Evolutionary conservation across 2,329 filamentous ascomycete species (phyloP).

Genomic region (Cytospora leucostoma): DNA sequence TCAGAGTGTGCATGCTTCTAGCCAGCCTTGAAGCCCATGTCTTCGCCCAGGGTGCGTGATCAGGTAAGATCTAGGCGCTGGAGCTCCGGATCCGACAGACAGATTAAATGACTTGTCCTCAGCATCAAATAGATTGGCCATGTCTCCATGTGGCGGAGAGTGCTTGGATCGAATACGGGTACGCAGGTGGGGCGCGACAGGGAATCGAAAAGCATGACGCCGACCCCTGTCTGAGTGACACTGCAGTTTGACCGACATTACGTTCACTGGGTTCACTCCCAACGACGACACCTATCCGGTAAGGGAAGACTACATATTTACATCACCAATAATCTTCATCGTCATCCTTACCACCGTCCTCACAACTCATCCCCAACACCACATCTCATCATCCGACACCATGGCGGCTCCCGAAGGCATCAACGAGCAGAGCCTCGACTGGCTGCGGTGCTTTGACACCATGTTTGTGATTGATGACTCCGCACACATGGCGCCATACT

Average conservation of each 20-base stretch:
- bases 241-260: background rate
- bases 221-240: too few relatives aligned
- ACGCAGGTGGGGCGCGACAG: background rate
- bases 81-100: background rate
- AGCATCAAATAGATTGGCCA: background rate
- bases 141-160: background rate
- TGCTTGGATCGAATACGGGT: background rate
- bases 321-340: too few relatives aligned
- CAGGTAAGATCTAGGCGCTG: background rate
- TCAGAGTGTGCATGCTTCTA: too few relatives aligned
- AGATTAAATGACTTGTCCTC: background rate
- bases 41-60: background rate
- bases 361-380: background rate
- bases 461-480: slow-evolving; percentile 22
- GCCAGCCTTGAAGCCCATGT: background rate
- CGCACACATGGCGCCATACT: slow-evolving; percentile 17
- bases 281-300: background rate
- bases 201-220: background rate
- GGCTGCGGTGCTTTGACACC: slow-evolving; percentile 21
- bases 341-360: too few relatives aligned
- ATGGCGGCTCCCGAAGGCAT: slow-evolving; percentile 20
- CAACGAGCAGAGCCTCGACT: slow-evolving; percentile 21
- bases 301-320: background rate
- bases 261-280: background rate
- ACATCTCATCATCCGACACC: background rate